These are phyloP conservation scores for Anacardium occidentale DNA, from an alignment of 345 rosid genomes.

Conservation along the genomic window DNA sequence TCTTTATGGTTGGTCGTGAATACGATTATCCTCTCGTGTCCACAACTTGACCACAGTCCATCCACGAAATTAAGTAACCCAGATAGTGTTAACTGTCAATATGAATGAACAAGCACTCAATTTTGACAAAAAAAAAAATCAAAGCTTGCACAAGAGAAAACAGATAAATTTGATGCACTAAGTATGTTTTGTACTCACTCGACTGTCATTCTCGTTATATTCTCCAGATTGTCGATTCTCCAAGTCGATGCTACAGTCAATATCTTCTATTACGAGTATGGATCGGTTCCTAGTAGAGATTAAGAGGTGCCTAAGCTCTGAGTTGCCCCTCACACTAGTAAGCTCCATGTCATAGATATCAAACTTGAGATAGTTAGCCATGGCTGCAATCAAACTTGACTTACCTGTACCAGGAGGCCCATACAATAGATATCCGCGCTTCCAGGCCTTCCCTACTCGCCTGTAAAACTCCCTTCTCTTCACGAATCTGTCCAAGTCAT, in stretches of 20 bases:
- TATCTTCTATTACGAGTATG: constrained; percentile 29
- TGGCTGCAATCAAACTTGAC: constrained; percentile 33
- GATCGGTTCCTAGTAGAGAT: constrained; percentile 14
- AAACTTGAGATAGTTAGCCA: constrained; percentile 30
- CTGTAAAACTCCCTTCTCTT: background rate
- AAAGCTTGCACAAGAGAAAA: too few species aligned
- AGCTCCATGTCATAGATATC: constrained; percentile 27
- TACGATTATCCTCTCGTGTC: constrained; percentile 26
- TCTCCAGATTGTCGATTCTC: background rate
- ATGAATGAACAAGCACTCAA: background rate
- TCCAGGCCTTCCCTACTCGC: constrained; percentile 23
- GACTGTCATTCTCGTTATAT: background rate
- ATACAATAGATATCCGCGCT: constrained; percentile 26
- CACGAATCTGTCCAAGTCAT: constrained; percentile 38
- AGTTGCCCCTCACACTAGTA: background rate
- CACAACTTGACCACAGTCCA: constrained; percentile 29
- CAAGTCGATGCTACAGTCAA: constrained; percentile 24
- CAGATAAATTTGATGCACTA: too few species aligned
- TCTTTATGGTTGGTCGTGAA: too few species aligned
- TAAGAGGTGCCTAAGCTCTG: constrained; percentile 11
- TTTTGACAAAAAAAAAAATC: too few species aligned
- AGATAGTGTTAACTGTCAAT: constrained; percentile 19
- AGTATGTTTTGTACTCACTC: background rate
- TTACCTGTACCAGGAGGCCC: constrained; percentile 35
- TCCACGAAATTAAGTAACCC: constrained; percentile 28